phyloP scores from a whole-genome alignment of 2,329 filamentous ascomycete genomes.

The Diaporthe vaccinii region DNA sequence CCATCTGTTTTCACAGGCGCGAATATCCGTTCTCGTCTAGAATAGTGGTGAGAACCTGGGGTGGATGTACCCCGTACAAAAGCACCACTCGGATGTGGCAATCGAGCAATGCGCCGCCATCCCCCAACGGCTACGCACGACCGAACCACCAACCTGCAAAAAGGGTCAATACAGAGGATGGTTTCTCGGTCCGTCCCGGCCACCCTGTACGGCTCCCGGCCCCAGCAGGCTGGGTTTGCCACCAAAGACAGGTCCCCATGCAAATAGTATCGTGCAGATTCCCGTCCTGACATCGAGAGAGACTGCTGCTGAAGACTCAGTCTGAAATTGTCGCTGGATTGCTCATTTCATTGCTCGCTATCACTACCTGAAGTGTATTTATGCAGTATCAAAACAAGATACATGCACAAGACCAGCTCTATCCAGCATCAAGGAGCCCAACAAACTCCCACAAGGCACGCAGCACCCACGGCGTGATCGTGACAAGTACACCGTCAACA shows the following conservation, averaged over 20 bases:
- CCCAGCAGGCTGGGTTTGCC: neutral
- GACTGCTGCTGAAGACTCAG: neutral
- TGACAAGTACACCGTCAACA: neutral
- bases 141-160: constrained; percentile 15
- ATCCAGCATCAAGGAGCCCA: too few relatives aligned
- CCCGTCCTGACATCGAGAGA: neutral
- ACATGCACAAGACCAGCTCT: neutral
- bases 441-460: neutral
- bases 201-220: neutral
- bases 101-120: neutral
- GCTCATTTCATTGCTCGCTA: neutral
- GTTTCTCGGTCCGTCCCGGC: constrained; percentile 28
- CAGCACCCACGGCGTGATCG: neutral
- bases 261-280: neutral
- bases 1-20: too few relatives aligned
- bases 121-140: neutral
- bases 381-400: neutral
- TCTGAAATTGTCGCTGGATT: neutral
- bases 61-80: neutral
- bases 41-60: neutral
- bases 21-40: too few relatives aligned
- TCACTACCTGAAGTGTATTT: neutral
- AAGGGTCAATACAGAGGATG: neutral
- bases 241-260: neutral
- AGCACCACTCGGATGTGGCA: neutral